These are phyloP conservation scores for Chlorella vulgaris DNA, from an alignment of 139 green algal genomes.

Conservation along the genomic window DNA sequence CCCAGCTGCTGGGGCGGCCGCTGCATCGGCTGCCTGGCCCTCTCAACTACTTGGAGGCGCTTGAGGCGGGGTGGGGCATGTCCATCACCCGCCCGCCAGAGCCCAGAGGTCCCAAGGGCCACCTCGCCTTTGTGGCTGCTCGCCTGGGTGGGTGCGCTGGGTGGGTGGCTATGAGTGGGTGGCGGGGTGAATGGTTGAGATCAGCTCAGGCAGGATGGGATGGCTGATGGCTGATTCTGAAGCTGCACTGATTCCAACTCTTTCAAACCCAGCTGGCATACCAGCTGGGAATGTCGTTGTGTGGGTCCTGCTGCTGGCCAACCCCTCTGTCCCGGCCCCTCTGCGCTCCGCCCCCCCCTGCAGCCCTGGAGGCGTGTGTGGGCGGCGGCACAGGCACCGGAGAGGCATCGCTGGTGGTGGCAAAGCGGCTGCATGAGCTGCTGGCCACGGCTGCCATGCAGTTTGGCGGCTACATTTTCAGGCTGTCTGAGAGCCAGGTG, in stretches of 20 bases:
- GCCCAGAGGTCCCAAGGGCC: conserved; percentile 21
- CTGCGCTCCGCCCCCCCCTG: background rate
- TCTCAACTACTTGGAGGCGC: conserved; percentile 38
- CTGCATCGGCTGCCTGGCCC: conserved; percentile 51
- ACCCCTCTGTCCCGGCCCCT: background rate
- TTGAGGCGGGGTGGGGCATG: conserved; percentile 52
- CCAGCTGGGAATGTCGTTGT: too few relatives aligned
- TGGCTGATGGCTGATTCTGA: too few relatives aligned
- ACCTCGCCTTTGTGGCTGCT: conserved; percentile 55
- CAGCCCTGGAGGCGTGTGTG: conserved; percentile 17
- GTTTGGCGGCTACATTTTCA: conserved; percentile 77
- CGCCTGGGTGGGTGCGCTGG: conserved; percentile 30
- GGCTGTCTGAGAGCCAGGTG: conserved; percentile 37
- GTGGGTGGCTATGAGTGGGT: background rate
- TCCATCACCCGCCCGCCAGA: conserved; percentile 52
- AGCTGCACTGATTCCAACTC: too few relatives aligned
- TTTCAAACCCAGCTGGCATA: too few relatives aligned
- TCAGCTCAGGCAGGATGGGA: too few relatives aligned
- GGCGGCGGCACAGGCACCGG: background rate
- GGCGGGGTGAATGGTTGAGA: background rate
- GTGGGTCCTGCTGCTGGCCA: too few relatives aligned
- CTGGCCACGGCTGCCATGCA: conserved; percentile 73
- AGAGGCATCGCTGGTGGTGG: conserved; percentile 11
- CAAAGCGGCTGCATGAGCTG: conserved; percentile 57
- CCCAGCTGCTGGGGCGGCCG: conserved; percentile 61